Base-by-base conservation (phyloP, 2,329 filamentous ascomycete genomes). In the Conoideocrella luteorostrata region DNA sequence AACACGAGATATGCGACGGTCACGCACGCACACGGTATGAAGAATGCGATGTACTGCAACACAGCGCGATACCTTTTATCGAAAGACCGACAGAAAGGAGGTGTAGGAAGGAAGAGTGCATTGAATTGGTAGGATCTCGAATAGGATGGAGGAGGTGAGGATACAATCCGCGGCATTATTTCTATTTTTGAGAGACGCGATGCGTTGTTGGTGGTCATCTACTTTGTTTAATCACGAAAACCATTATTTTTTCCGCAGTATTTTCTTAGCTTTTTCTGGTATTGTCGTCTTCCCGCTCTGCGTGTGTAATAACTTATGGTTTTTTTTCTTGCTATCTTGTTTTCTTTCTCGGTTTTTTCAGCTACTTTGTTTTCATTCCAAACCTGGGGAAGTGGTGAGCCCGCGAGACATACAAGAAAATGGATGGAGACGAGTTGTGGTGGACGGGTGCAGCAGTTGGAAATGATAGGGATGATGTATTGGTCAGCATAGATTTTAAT, bases 171-270 rank as follows among this genome's bases (percentile, higher is more conserved):
- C 52, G 60, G 59, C 58, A 61, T 61, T 54, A 20, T 34, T 26
- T 38, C 5, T 20, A 22, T 29, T 22, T 30, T 30, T 30, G 52
- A 54, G 53, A 56, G 49, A 54, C 24, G 57, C 48, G 55, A 54
- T 46, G 56, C 56, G 55, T 56, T 44, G 56, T 63, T 56, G 66
- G 65, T 61, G 64, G 63, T 63, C 64, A 67, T 66, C 66, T 71
- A 72, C 66, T 62, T 69, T 73, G 69, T 73, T 71, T 72, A 72
- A 73, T 72, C 65, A 69, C 57, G 65, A 69, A 65, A 58, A 49
- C 18, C 28, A 36, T 28, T 32, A 50, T 56, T 58, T 61, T 59
- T 54, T 44, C 20, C 20, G 37, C 17, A 38, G 34, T 36, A 24
- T 33, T 37, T 47, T 22, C 21, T 36, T 44, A 17, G 17, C 13